phyloP scores from a whole-genome alignment of 306 rosid species.

The Styphnolobium japonicum region DNA sequence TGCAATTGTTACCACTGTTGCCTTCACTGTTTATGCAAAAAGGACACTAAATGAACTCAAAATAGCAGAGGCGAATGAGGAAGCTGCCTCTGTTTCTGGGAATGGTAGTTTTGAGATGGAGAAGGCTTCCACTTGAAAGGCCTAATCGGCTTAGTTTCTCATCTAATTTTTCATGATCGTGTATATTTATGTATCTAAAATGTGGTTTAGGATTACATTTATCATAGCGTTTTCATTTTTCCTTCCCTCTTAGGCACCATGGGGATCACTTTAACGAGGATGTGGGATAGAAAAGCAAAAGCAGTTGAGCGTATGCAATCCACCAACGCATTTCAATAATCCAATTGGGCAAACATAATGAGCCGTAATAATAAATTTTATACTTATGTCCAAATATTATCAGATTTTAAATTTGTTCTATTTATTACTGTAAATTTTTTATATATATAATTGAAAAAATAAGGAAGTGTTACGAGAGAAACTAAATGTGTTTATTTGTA shows the following conservation, averaged over 20 bases:
- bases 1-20: constrained; percentile 74
- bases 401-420: no score
- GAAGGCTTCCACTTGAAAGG: constrained; percentile 57
- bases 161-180: constrained; percentile 12
- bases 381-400: no score
- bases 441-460: no score
- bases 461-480: no score
- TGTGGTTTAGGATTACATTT: constrained; percentile 21
- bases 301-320: neutral
- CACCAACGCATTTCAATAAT: neutral
- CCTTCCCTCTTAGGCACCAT: neutral
- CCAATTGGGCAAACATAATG: neutral
- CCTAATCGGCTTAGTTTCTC: constrained; percentile 40
- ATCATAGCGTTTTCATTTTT: neutral
- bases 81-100: constrained; percentile 38
- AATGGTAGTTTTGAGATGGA: constrained; percentile 53
- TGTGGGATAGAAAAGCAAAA: constrained; percentile 19
- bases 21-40: constrained; percentile 85
- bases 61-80: constrained; percentile 47
- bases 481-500: no score
- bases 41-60: constrained; percentile 67
- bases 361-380: neutral
- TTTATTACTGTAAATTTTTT: no score
- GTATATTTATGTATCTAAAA: constrained; percentile 32
- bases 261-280: constrained; percentile 27